A percentile compares a stretch with the other conserved stretches of the same genome.
These are phyloP conservation scores for Elymus sibiricus DNA, from an alignment of 176 grass and related monocot species.

Conservation along the genomic window DNA sequence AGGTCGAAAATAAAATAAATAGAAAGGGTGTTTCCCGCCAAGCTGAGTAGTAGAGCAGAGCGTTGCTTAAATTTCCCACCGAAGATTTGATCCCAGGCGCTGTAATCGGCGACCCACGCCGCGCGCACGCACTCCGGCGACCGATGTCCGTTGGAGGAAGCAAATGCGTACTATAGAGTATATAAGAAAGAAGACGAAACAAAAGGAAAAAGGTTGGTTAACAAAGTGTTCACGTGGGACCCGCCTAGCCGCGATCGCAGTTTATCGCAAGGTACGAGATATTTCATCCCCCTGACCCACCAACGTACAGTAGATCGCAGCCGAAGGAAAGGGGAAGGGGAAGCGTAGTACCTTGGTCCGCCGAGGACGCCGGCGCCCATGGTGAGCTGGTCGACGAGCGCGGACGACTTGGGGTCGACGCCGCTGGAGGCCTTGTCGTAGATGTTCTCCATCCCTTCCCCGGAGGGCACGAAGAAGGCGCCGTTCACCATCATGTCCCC, in stretches of 20 bases:
- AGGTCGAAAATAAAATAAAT: no score
- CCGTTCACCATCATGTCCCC: constrained; percentile 96
- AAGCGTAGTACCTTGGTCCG: constrained; percentile 50
- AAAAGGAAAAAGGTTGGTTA: not conserved
- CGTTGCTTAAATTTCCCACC: no score
- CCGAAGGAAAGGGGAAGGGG: not conserved
- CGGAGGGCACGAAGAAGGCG: constrained; percentile 93
- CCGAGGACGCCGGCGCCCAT: constrained; percentile 81
- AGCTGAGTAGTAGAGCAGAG: no score
- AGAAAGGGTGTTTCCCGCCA: no score
- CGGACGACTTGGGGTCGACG: constrained; percentile 61
- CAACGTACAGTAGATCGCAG: no score
- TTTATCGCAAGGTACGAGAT: not conserved
- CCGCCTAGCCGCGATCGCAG: not conserved
- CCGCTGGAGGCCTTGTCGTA: constrained; percentile 65
- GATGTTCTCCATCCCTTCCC: constrained; percentile 62
- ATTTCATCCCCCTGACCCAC: not conserved
- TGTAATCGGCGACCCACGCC: not conserved
- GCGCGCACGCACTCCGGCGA: not conserved
- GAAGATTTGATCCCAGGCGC: not conserved
- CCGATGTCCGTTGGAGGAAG: constrained; percentile 8
- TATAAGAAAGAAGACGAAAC: not conserved
- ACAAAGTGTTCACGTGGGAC: not conserved
- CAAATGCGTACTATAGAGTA: not conserved
- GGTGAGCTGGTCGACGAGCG: constrained; percentile 82